phyloP scores from a whole-genome alignment of 495 filamentous ascomycete species.

The Glonium stellatum region DNA sequence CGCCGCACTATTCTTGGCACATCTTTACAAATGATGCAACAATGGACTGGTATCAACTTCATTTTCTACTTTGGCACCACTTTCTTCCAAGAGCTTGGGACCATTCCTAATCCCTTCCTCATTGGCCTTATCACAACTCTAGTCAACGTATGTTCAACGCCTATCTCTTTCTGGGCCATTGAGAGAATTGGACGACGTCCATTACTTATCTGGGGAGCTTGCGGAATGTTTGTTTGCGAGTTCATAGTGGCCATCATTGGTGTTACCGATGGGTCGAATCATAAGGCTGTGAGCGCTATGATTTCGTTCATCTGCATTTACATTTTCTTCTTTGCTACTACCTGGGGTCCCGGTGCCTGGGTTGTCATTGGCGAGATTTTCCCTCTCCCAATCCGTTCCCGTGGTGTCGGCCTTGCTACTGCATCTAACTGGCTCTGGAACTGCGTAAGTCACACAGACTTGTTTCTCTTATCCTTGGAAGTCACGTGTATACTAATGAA shows the following conservation, averaged over 20 bases:
- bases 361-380: slow-evolving; percentile 81
- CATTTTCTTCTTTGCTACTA: slow-evolving; percentile 45
- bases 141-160: slow-evolving; percentile 75
- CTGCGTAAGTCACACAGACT: slow-evolving; percentile 18
- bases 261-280: slow-evolving; percentile 10
- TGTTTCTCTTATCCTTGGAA: neutral
- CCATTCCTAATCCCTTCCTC: slow-evolving; percentile 66
- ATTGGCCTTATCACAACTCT: slow-evolving; percentile 71
- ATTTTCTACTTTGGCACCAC: slow-evolving; percentile 68
- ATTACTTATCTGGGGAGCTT: slow-evolving; percentile 68
- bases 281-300: slow-evolving; percentile 17
- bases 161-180: slow-evolving; percentile 71
- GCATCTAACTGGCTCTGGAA: slow-evolving; percentile 86
- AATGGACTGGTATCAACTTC: slow-evolving; percentile 48
- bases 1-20: slow-evolving; percentile 69
- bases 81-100: slow-evolving; percentile 59
- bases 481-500: neutral
- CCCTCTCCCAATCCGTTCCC: slow-evolving; percentile 71
- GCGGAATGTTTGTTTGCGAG: slow-evolving; percentile 78
- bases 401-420: slow-evolving; percentile 69
- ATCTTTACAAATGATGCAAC: slow-evolving; percentile 66
- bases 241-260: slow-evolving; percentile 70
- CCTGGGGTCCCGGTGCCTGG: slow-evolving; percentile 55
- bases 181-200: slow-evolving; percentile 72
- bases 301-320: slow-evolving; percentile 42